Evolutionary conservation across 192 early-diverging fungal genomes (phyloP), one percentile per base, ranked within the genome.

Genomic region (Phycomyces blakesleeanus): DNA sequence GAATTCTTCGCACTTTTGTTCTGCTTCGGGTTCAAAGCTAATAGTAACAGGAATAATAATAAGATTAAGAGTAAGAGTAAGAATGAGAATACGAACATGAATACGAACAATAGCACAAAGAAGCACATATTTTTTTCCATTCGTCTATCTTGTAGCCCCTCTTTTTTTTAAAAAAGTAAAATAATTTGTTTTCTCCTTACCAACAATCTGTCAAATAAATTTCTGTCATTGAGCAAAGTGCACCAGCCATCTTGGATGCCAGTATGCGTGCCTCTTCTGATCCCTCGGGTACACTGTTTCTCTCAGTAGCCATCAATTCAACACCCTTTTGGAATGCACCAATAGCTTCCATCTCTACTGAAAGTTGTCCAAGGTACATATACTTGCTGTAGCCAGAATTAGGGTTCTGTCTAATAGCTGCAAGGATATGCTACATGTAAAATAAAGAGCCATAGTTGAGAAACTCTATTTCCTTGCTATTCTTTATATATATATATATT

Each of bases 181-280:
- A 34, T 51, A 3, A 29, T 27, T 24, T 29, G 47, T 25, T 18
- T 0, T 29, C 22, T 24, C 58, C 76, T 75, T 81, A 94, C 91
- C 97, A 99, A 74, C 91, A 95, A 70, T 99, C 97, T 0, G 97
- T 98, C 76, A 99, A 85, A 73, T 94, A 99, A 20, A 98, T 93
- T 70, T 99, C 97, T 2, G 91, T 85, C 86, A 99, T 94, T 39
- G 94, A 90, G 74, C 93, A 95, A 21, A 95, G 81, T 12, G 94
- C 95, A 47, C 83, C 81, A 0, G 93, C 85, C 59, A 93, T 86
- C 67, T 95, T 93, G 25, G 77, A 67, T 18, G 66, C 69, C 3
- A 93, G 59, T 4, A 64, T 64, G 15, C 62, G 70, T 27, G 76
- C 79, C 24, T 83, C 74, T 61, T 72, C 67, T 24, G 75, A 51